These are phyloP conservation scores for Schrenkiella parvula DNA, from an alignment of 345 rosid genomes.

Conservation along the genomic window DNA sequence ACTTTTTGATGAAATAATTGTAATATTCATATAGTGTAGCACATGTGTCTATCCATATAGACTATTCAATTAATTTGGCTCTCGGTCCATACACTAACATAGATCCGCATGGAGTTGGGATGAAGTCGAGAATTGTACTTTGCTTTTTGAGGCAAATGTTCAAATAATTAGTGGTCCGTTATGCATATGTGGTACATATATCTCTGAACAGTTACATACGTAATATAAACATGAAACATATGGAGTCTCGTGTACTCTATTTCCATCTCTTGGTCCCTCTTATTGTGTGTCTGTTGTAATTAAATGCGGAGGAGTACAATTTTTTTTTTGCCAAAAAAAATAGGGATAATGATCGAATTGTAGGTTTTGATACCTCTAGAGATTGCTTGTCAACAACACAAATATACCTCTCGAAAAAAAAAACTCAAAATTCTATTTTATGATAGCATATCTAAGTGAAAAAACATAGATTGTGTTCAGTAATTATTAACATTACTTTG, in stretches of 20 bases:
- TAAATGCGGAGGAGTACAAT: slow-evolving; percentile 27
- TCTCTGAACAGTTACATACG: neutral
- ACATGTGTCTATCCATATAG: slow-evolving; percentile 21
- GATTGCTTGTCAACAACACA: neutral
- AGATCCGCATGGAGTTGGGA: slow-evolving; percentile 22
- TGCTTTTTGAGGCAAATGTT: slow-evolving; percentile 17
- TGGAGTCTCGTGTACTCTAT: slow-evolving; percentile 18
- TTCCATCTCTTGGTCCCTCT: slow-evolving; percentile 24
- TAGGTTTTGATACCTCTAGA: neutral
- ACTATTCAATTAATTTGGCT: slow-evolving; percentile 2
- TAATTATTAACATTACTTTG: neutral
- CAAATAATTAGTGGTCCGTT: slow-evolving; percentile 27
- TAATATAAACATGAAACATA: slow-evolving; percentile 7
- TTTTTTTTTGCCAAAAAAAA: neutral
- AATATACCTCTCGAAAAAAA: neutral
- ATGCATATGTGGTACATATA: neutral
- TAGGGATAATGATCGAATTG: slow-evolving; percentile 17
- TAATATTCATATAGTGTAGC: slow-evolving; percentile 3
- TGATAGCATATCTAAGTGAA: neutral
- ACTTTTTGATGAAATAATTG: slow-evolving; percentile 24
- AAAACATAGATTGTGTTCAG: neutral
- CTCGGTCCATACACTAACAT: slow-evolving; percentile 27
- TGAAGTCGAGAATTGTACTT: slow-evolving; percentile 19
- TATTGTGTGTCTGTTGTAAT: slow-evolving; percentile 9
- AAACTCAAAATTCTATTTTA: neutral